Conservation (phyloP, 805 yeast species). For the Candida gorgasii region DNA sequence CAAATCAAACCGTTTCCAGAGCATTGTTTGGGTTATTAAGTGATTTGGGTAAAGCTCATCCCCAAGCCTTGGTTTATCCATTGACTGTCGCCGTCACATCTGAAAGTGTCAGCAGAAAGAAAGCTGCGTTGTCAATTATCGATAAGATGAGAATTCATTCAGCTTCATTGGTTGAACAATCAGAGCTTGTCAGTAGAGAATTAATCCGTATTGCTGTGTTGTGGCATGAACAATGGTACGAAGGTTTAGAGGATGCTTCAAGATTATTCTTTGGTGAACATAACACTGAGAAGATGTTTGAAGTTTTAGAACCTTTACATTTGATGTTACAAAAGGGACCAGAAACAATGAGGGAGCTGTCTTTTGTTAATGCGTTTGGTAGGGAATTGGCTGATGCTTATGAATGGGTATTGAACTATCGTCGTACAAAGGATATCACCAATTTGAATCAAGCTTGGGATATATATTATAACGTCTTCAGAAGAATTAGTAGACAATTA, state of each 20-base stretch:
- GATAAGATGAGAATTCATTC: conserved; percentile 92
- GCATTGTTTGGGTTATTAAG: conserved; percentile 78
- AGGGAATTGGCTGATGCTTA: conserved; percentile 89
- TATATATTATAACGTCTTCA: conserved; percentile 88
- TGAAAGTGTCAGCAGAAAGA: conserved; percentile 83
- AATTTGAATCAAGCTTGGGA: conserved; percentile 98
- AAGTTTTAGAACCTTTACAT: conserved; percentile 86
- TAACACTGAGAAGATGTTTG: conserved; percentile 91
- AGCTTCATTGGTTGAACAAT: conserved; percentile 81
- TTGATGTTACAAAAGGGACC: conserved; percentile 83
- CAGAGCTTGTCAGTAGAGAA: conserved; percentile 91
- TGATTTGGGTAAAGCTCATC: conserved; percentile 92
- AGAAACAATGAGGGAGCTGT: conserved; percentile 86
- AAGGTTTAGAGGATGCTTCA: conserved; percentile 95
- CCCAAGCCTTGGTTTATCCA: conserved; percentile 95
- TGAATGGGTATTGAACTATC: conserved; percentile 88
- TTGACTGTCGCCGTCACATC: conserved; percentile 94
- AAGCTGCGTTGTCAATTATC: conserved; percentile 87
- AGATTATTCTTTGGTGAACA: conserved; percentile 91
- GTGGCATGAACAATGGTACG: conserved; percentile 99
- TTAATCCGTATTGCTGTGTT: conserved; percentile 91
- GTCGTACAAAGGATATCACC: conserved; percentile 80
- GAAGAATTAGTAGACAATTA: conserved; percentile 83
- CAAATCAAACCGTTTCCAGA: conserved; percentile 78
- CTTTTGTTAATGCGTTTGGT: conserved; percentile 92